Evolutionary conservation across 179 eudicot species (phyloP), one percentile per base, ranked within the genome.

Genomic region (Amaranthus tricolor): DNA sequence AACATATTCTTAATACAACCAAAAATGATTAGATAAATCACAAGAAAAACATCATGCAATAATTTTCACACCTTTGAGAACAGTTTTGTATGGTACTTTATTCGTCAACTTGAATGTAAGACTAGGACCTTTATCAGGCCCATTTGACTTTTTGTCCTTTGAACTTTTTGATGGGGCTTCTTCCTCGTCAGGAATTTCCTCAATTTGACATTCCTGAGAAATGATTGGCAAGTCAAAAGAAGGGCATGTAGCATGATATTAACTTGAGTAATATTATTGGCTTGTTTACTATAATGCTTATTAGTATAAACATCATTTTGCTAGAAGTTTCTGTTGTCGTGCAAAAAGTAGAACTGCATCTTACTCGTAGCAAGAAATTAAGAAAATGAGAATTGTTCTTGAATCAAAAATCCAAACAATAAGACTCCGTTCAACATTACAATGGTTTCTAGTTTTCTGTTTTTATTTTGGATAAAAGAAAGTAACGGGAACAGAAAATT

Each of bases 41-140:
- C 11, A 54, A 40, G 16, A 40, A 0, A 44, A n/a, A n/a, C 11
- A 43, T 19, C 3, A 20, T 16, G 19, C 3, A 58, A 68, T 12
- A 40, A 50, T 62, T 51, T 21, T 15, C 71, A 76, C 21, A 93
- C 99, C 99, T 90, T 96, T 96, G 13, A 96, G 86, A 76, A 96
- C 99, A 66, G 98, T 93, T 84, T 96, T 96, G 80, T 96, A 96
- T 7, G 88, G 97, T 81, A 96, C 97, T 87, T 89, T 90, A 88
- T 89, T 88, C 11, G 94, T 91, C 82, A 96, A 80, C 81, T 91
- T 96, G 78, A 96, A 89, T 45, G 84, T 81, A 60, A 93, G 96
- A 78, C 90, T 87, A 21, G 88, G 91, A 77, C 81, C 67, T 82
- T 89, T 94, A 75, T 93, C 98, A n/a, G 94, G 88, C 75, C 92